These are phyloP conservation scores for Talaromyces sp. DNA, from an alignment of 2,329 filamentous ascomycete genomes.

Conservation along the genomic window DNA sequence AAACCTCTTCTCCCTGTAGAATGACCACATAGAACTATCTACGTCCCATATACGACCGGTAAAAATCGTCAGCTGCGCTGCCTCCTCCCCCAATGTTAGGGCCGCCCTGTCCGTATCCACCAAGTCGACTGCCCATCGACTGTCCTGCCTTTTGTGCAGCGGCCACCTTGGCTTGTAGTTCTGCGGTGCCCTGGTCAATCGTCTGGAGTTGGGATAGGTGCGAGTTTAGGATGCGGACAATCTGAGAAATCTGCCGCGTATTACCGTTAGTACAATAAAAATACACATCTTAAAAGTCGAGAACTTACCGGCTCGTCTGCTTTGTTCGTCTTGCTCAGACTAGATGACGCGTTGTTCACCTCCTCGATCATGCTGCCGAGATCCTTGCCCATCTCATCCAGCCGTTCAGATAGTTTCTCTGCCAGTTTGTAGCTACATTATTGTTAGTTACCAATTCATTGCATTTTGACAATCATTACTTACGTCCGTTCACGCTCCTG, in stretches of 20 bases:
- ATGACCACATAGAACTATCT: background rate
- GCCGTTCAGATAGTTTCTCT: slow-evolving; percentile 81
- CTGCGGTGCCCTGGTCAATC: slow-evolving; percentile 80
- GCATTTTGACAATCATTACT: slow-evolving; percentile 22
- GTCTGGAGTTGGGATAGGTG: slow-evolving; percentile 88
- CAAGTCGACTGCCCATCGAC: slow-evolving; percentile 39
- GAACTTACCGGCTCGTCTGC: slow-evolving; percentile 75
- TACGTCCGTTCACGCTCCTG: slow-evolving; percentile 91
- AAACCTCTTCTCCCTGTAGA: background rate
- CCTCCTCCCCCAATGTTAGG: slow-evolving; percentile 40
- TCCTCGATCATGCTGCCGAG: slow-evolving; percentile 96
- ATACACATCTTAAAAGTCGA: background rate
- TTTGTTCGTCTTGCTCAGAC: slow-evolving; percentile 82
- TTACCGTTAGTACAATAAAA: slow-evolving; percentile 12
- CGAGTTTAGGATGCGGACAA: slow-evolving; percentile 89
- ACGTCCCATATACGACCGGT: slow-evolving; percentile 76
- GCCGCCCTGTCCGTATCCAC: slow-evolving; percentile 30
- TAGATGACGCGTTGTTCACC: slow-evolving; percentile 89
- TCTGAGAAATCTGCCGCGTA: slow-evolving; percentile 70
- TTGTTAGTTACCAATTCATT: slow-evolving; percentile 16
- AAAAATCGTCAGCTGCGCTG: slow-evolving; percentile 82
- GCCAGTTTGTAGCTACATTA: slow-evolving; percentile 69
- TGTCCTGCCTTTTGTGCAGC: slow-evolving; percentile 75
- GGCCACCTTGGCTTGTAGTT: slow-evolving; percentile 74
- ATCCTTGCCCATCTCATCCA: slow-evolving; percentile 92